Base-by-base conservation (phyloP, 139 green algal genomes). In the Chara braunii region DNA sequence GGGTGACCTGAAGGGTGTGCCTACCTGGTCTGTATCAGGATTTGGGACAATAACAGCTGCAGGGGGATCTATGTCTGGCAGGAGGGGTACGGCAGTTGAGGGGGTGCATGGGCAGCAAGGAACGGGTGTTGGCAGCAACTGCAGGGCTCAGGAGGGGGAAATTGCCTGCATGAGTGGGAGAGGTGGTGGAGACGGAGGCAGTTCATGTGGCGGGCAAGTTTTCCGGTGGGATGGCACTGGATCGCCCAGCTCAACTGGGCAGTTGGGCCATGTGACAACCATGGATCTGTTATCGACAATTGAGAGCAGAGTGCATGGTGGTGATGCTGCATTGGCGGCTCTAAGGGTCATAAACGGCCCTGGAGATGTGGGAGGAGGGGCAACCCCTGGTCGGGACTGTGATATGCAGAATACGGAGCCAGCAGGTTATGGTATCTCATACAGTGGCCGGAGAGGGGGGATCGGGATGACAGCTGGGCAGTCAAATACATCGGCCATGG, bases 281-380 rank as follows among this genome's bases (percentile, higher is more conserved):
- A n/a, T n/a, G n/a, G n/a, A n/a, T n/a, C n/a, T n/a, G n/a, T n/a
- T n/a, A n/a, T n/a, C n/a, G n/a, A n/a, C n/a, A n/a, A n/a, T n/a
- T n/a, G n/a, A 70, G 35, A 28, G 32, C 4, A 43, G 61, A 30
- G 61, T 70, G 7, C 61, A 70, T 32, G 61, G 61, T 9, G 61
- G 61, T 28, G 30, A 32, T 35, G 29, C 51, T 22, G 61, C 61
- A 5, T 58, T 70, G 48, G 61, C 37, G 3, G 61, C 61, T 11
- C 50, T 70, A 1, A 28, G 51, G 36, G 53, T 32, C 43, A 22
- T 23, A 1, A 26, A 26, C 50, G 52, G 7, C 11, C 23, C 23
- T 26, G 52, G 52, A 22, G 2, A 3, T 23, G 52, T 9, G n/a
- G 52, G 24, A 34, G 52, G 18, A 18, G 18, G 18, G 40, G 18